Percentiles rank a stretch among this genome's conserved stretches.
Conservation (phyloP, 257 asterid species). For the Scutellaria baicalensis region DNA sequence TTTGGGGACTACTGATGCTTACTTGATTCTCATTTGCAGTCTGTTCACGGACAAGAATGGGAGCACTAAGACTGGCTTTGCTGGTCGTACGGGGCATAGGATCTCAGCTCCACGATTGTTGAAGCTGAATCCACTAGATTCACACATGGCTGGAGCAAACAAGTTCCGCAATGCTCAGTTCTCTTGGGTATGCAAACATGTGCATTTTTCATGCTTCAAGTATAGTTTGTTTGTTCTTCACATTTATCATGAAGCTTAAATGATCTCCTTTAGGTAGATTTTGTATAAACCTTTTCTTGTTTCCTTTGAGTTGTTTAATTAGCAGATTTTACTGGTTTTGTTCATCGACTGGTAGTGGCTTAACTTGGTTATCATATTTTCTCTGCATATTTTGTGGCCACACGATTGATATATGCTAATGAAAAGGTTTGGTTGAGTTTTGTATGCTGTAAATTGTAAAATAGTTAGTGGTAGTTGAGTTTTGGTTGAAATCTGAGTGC, state of each 20-base stretch:
- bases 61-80: slow-evolving; percentile 66
- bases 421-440: not conserved
- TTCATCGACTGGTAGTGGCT: not conserved
- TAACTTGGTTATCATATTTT: not conserved
- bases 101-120: slow-evolving; percentile 84
- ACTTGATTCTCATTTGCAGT: slow-evolving; percentile 77
- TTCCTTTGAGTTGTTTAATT: not conserved
- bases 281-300: not conserved
- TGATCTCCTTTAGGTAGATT: not conserved
- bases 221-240: not conserved
- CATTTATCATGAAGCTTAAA: not conserved
- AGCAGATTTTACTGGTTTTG: not conserved
- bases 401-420: slow-evolving; percentile 2
- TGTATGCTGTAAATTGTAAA: not conserved
- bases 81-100: slow-evolving; percentile 90
- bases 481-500: not conserved
- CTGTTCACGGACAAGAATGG: slow-evolving; percentile 85
- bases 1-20: slow-evolving; percentile 85
- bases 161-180: slow-evolving; percentile 88
- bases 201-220: not conserved
- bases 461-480: not conserved
- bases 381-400: not conserved
- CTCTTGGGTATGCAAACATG: slow-evolving; percentile 79
- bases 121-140: slow-evolving; percentile 76
- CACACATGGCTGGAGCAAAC: slow-evolving; percentile 81